Conservation (phyloP, 1,284 basidiomycete genomes). For the Veloboletus limbatus region DNA sequence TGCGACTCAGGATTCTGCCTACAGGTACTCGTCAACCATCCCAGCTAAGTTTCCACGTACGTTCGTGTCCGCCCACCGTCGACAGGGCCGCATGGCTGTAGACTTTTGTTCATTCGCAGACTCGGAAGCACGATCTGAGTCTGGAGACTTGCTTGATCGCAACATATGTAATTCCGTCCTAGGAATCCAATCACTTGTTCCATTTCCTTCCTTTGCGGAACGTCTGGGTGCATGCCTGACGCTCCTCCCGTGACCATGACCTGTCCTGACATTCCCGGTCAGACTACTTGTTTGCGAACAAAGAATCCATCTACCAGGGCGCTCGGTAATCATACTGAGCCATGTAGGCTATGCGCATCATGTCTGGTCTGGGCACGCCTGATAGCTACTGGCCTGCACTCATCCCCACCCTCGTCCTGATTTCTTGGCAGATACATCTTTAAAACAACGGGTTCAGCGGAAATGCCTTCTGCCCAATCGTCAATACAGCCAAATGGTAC, state of each 20-base stretch:
- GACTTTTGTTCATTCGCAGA: constrained; percentile 54
- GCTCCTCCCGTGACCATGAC: neutral
- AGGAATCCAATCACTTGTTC: neutral
- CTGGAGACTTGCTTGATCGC: constrained; percentile 11
- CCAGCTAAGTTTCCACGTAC: constrained; percentile 45
- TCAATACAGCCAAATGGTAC: constrained; percentile 17
- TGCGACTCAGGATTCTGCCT: neutral
- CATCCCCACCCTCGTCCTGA: neutral
- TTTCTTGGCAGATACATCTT: constrained; percentile 14
- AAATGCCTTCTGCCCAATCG: constrained; percentile 19
- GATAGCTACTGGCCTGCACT: constrained; percentile 19
- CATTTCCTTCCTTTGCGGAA: constrained; percentile 8
- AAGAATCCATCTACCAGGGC: constrained; percentile 46
- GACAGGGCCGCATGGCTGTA: neutral
- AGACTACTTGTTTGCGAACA: constrained; percentile 50
- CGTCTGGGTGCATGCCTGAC: constrained; percentile 18
- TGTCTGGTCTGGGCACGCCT: constrained; percentile 29
- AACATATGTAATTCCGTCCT: constrained; percentile 8
- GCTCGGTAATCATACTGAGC: neutral
- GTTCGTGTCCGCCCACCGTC: neutral
- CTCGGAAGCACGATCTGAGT: constrained; percentile 49
- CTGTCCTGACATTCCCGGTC: neutral
- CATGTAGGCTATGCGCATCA: constrained; percentile 37
- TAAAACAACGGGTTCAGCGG: constrained; percentile 21
- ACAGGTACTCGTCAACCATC: constrained; percentile 40